Conservation (phyloP, 805 yeast genomes). For the Starmera caribaea region DNA sequence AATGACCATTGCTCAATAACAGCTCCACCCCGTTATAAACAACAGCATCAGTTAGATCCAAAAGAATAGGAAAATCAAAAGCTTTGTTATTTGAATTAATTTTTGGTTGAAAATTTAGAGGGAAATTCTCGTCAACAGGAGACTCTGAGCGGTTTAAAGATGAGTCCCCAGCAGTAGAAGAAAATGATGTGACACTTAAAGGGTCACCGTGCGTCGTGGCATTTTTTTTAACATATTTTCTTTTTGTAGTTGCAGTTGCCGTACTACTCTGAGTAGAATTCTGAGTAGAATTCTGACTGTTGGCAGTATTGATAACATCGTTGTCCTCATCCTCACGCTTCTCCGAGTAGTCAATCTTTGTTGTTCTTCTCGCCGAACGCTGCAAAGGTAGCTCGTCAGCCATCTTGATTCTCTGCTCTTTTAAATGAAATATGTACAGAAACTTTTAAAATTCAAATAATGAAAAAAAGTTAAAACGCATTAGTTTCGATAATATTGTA, state of each 20-base stretch:
- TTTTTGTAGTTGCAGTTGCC: neutral
- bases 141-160: neutral
- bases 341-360: slow-evolving; percentile 18
- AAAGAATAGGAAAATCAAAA: slow-evolving; percentile 22
- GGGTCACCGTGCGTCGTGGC: neutral
- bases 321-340: slow-evolving; percentile 8
- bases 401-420: neutral
- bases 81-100: neutral
- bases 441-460: too few relatives aligned
- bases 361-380: slow-evolving; percentile 5
- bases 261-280: neutral
- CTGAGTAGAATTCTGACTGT: neutral
- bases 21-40: slow-evolving; percentile 18
- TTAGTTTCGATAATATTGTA: too few relatives aligned
- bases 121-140: slow-evolving; percentile 5
- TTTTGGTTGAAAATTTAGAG: slow-evolving; percentile 17
- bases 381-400: slow-evolving; percentile 5
- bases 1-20: slow-evolving; percentile 11
- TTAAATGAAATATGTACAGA: neutral
- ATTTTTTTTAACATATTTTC: neutral
- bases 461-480: too few relatives aligned
- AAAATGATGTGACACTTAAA: neutral
- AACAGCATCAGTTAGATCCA: slow-evolving; percentile 29
- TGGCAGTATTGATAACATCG: neutral
- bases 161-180: neutral